Conservation (phyloP, 164 flowering plant species). For the Protea cynaroides region DNA sequence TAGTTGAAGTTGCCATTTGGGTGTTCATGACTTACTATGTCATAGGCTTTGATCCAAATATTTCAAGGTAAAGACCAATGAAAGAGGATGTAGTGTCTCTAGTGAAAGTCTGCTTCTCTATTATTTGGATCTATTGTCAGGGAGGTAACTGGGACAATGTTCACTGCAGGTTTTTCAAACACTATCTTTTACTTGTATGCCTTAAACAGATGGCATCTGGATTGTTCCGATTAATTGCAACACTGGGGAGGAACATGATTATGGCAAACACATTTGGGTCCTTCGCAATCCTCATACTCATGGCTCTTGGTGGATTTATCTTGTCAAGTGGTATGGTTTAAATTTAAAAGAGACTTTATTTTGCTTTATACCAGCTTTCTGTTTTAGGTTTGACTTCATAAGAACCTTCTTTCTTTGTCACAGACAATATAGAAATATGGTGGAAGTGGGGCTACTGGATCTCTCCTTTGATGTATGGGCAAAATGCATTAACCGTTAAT, state of each 20-base stretch:
- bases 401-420: neutral
- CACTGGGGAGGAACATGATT: slow-evolving; percentile 42
- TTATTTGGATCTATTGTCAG: neutral
- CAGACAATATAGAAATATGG: slow-evolving; percentile 39
- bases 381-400: neutral
- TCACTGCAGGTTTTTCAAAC: slow-evolving; percentile 39
- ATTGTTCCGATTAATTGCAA: slow-evolving; percentile 36
- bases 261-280: slow-evolving; percentile 44
- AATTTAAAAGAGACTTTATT: neutral
- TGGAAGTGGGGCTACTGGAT: slow-evolving; percentile 51
- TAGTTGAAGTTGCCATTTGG: slow-evolving; percentile 47
- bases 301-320: slow-evolving; percentile 44
- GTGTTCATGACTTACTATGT: slow-evolving; percentile 45
- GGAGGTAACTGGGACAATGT: neutral
- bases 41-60: slow-evolving; percentile 49
- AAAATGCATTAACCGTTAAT: slow-evolving; percentile 33
- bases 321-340: slow-evolving; percentile 30
- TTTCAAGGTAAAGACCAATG: slow-evolving; percentile 30
- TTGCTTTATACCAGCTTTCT: too few species aligned
- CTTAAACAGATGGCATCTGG: slow-evolving; percentile 38
- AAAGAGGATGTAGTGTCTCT: neutral
- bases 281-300: slow-evolving; percentile 26
- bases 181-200: slow-evolving; percentile 34
- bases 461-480: slow-evolving; percentile 42
- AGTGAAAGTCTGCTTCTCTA: neutral